Evolutionary conservation across 768 basidiomycete species (phyloP).

Genomic region (Suillus hirtellus): DNA sequence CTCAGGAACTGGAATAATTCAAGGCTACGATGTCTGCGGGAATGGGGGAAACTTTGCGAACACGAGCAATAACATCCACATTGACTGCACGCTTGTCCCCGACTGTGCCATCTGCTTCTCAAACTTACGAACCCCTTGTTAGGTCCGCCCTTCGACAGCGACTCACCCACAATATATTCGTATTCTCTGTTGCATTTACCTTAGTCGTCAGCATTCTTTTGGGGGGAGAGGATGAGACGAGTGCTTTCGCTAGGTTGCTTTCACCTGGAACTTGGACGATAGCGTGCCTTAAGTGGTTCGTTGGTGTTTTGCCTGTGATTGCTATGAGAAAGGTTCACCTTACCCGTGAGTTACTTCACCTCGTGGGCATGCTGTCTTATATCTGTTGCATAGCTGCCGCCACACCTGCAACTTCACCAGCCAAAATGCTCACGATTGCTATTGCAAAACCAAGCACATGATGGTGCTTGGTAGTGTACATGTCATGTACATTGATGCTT

Average conservation of each 20-base stretch:
- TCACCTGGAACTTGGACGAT: slow-evolving; percentile 44
- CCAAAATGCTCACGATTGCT: slow-evolving; percentile 45
- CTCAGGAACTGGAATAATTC: not conserved
- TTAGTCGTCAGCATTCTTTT: slow-evolving; percentile 44
- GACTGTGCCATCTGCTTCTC: slow-evolving; percentile 54
- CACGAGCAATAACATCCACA: slow-evolving; percentile 42
- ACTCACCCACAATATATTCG: slow-evolving; percentile 54
- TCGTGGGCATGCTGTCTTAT: not conserved
- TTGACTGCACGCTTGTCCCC: slow-evolving; percentile 48
- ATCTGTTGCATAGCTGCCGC: slow-evolving; percentile 40
- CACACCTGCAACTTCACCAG: slow-evolving; percentile 52
- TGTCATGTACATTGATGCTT: slow-evolving; percentile 45
- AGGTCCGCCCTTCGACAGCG: slow-evolving; percentile 63
- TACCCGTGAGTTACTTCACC: slow-evolving; percentile 45
- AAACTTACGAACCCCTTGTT: slow-evolving; percentile 65
- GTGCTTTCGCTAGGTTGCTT: slow-evolving; percentile 38
- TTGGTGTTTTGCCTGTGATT: slow-evolving; percentile 55
- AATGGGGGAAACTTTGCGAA: slow-evolving; percentile 11
- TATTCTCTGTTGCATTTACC: slow-evolving; percentile 48
- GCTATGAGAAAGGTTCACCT: slow-evolving; percentile 60
- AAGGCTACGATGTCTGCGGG: slow-evolving; percentile 7
- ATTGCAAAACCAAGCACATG: slow-evolving; percentile 48
- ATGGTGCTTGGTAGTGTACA: slow-evolving; percentile 47
- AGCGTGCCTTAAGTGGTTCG: slow-evolving; percentile 47
- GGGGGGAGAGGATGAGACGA: slow-evolving; percentile 17